A percentile compares a stretch with the other conserved stretches of the same genome.
Conservation (phyloP, 352 stramenopile genomes). For the Pythium dissotocum region DNA sequence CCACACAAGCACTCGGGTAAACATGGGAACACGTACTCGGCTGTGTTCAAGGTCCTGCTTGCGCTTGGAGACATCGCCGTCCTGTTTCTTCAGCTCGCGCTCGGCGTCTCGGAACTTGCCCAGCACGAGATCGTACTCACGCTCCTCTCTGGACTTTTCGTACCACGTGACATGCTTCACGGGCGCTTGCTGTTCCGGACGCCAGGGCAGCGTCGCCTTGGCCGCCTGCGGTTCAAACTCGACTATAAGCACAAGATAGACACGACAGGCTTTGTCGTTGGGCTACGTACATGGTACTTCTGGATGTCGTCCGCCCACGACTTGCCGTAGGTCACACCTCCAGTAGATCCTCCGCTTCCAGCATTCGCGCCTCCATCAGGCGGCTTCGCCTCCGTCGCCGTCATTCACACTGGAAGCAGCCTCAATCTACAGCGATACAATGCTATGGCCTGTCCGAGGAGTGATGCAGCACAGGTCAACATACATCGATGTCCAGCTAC, state of each 20-base stretch:
- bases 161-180: slow-evolving; percentile 71
- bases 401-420: slow-evolving; percentile 5
- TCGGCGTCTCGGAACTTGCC: slow-evolving; percentile 70
- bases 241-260: not conserved
- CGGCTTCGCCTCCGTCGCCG: not conserved
- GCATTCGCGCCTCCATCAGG: not conserved
- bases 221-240: slow-evolving; percentile 33
- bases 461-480: not conserved
- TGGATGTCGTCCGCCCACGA: slow-evolving; percentile 58
- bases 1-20: not conserved
- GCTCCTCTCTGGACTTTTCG: slow-evolving; percentile 68
- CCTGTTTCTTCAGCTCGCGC: slow-evolving; percentile 35
- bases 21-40: slow-evolving; percentile 26
- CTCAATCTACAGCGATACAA: not conserved
- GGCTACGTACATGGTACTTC: slow-evolving; percentile 46
- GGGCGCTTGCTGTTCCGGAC: slow-evolving; percentile 45
- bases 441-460: not conserved
- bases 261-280: not conserved
- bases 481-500: not conserved
- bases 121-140: slow-evolving; percentile 68
- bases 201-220: slow-evolving; percentile 67
- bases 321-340: slow-evolving; percentile 18
- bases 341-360: not conserved
- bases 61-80: slow-evolving; percentile 35
- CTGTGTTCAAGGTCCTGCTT: slow-evolving; percentile 46